Percentiles rank a stretch among this genome's conserved stretches.
These are phyloP conservation scores for Ambrosia artemisiifolia DNA, from an alignment of 129 eudicot genomes.

Conservation along the genomic window DNA sequence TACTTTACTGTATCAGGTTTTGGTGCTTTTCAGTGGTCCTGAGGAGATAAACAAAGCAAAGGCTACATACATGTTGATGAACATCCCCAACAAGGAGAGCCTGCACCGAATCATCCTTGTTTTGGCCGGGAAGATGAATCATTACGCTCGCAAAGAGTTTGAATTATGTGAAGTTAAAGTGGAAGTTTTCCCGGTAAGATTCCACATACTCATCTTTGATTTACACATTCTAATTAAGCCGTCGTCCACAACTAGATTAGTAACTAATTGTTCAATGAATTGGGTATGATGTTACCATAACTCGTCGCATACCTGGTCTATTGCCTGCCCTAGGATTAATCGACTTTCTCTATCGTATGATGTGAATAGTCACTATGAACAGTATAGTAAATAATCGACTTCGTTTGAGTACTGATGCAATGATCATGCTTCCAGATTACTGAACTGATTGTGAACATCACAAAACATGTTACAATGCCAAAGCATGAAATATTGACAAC, in stretches of 20 bases:
- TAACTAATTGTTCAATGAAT: not conserved
- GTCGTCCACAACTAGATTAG: not conserved
- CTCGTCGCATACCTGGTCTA: not conserved
- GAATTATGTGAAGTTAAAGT: constrained; percentile 37
- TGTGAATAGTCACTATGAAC: not conserved
- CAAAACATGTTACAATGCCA: constrained; percentile 55
- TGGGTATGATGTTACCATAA: not conserved
- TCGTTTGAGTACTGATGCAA: not conserved
- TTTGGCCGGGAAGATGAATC: constrained; percentile 48
- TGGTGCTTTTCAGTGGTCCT: constrained; percentile 48
- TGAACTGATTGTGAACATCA: constrained; percentile 60
- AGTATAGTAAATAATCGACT: not conserved
- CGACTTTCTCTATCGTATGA: not conserved
- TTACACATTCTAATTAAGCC: not conserved
- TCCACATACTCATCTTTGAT: not conserved
- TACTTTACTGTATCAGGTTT: constrained; percentile 33
- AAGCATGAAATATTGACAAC: constrained; percentile 44
- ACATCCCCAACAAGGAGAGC: constrained; percentile 38
- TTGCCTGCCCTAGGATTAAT: not conserved
- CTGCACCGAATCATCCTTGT: constrained; percentile 43
- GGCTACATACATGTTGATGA: constrained; percentile 30
- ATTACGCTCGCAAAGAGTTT: constrained; percentile 36
- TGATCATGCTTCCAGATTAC: constrained; percentile 41
- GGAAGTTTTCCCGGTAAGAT: constrained; percentile 52
- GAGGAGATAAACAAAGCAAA: constrained; percentile 33